Conservation (phyloP, 2,329 filamentous ascomycete species). For the Colletotrichum sp. region DNA sequence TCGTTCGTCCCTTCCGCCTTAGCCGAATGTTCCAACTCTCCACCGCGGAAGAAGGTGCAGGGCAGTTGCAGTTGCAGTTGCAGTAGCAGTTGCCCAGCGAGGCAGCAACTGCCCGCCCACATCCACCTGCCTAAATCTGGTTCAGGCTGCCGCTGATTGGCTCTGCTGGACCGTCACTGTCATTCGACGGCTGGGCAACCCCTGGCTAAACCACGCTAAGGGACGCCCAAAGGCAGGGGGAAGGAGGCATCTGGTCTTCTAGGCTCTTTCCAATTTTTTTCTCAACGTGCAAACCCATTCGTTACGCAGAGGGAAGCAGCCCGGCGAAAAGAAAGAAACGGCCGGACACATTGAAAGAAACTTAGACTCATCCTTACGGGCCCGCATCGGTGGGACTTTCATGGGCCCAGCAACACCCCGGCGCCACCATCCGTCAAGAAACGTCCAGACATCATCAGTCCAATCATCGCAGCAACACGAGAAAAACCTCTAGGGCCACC, state of each 20-base stretch:
- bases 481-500: background rate
- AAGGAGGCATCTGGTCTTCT: background rate
- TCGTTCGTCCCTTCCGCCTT: background rate
- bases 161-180: background rate
- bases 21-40: background rate
- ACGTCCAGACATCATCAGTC: background rate
- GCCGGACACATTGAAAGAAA: background rate
- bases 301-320: background rate
- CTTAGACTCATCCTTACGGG: background rate
- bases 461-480: background rate
- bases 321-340: background rate
- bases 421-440: background rate
- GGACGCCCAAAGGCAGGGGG: background rate
- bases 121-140: background rate
- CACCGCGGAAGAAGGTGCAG: background rate
- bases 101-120: background rate
- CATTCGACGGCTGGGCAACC: background rate
- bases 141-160: background rate
- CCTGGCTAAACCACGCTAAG: constrained; percentile 14
- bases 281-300: background rate
- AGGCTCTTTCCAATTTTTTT: background rate
- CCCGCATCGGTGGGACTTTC: background rate
- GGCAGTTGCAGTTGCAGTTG: background rate
- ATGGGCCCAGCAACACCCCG: background rate
- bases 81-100: background rate